Base-by-base conservation (phyloP, 257 asterid genomes). In the Solanum neorickii region DNA sequence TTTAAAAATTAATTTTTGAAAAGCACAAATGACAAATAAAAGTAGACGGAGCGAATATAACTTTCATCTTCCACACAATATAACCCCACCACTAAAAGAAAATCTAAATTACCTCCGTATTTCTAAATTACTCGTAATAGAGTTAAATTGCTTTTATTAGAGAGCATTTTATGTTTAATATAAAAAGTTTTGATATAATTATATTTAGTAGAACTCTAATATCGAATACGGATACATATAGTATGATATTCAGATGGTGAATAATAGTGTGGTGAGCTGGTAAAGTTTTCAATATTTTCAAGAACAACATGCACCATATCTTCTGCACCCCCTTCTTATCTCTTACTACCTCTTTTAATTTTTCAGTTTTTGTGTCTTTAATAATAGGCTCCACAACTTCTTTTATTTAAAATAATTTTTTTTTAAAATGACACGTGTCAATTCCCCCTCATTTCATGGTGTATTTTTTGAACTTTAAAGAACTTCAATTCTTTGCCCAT, bases 301-400 rank as follows among this genome's bases (percentile, higher is more conserved):
- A 29, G 69, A 80, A 47, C 29, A 29, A 80, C 69, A 80, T 80
- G 85, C 85, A 18, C 69, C 69, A 49, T 80, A 29, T 80, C 85
- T 7, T 80, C 85, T 80, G 68, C 46, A 80, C n/a, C 85, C 85
- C 44, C 11, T 31, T 70, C 76, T 47, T 80, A 80, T 80, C 84
- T 47, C 62, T 42, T 69, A 6, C 21, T 70, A 31, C 20, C 44
- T 47, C 85, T 47, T 16, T 80, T 10, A 46, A 80, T 27, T 29
- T 77, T 14, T 77, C 39, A 44, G n/a, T n/a, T 77, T 76, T 29
- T 9, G 69, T 47, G 85, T 80, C 69, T 12, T 37, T 37, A 37
- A 16, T 5, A 20, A 11, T 47, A 44, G 85, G 85, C 20, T 29
- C 69, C 69, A 80, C 85, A 27, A 16, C 5, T 56, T 56, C 3